These are phyloP conservation scores for Letharia columbiana DNA, from an alignment of 495 filamentous ascomycete genomes.

Conservation along the genomic window DNA sequence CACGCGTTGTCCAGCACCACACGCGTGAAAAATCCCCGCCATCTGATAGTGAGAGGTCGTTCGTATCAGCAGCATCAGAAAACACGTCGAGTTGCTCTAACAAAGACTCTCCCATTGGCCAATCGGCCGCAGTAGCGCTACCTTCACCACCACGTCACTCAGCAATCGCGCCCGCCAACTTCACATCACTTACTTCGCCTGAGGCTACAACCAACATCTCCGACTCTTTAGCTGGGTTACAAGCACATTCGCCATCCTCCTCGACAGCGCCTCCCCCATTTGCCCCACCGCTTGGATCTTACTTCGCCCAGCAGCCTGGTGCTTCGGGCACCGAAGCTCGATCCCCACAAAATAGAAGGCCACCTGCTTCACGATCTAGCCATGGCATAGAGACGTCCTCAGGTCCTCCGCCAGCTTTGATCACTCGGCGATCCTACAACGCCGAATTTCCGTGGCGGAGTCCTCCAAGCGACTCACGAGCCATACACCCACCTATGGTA, in stretches of 20 bases:
- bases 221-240: neutral
- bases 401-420: constrained; percentile 40
- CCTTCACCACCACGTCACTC: constrained; percentile 18
- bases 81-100: constrained; percentile 13
- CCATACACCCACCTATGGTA: neutral
- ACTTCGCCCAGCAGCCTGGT: constrained; percentile 30
- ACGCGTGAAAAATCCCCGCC: constrained; percentile 14
- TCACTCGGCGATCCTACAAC: constrained; percentile 35
- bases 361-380: constrained; percentile 37
- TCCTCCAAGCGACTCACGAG: constrained; percentile 3
- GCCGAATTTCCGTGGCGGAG: constrained; percentile 20
- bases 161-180: constrained; percentile 10
- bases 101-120: constrained; percentile 13
- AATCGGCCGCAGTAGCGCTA: constrained; percentile 9
- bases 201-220: neutral
- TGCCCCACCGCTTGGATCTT: constrained; percentile 21
- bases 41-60: constrained; percentile 21
- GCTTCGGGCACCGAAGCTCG: constrained; percentile 28
- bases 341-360: constrained; percentile 28
- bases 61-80: constrained; percentile 22
- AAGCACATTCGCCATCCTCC: constrained; percentile 15
- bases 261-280: constrained; percentile 10
- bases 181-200: neutral
- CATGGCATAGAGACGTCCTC: constrained; percentile 37
- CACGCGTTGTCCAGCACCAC: constrained; percentile 11